Percentiles rank a stretch among this genome's conserved stretches.
These are phyloP conservation scores for Chrysanthemum seticuspe DNA, from an alignment of 129 eudicot species.

Conservation along the genomic window DNA sequence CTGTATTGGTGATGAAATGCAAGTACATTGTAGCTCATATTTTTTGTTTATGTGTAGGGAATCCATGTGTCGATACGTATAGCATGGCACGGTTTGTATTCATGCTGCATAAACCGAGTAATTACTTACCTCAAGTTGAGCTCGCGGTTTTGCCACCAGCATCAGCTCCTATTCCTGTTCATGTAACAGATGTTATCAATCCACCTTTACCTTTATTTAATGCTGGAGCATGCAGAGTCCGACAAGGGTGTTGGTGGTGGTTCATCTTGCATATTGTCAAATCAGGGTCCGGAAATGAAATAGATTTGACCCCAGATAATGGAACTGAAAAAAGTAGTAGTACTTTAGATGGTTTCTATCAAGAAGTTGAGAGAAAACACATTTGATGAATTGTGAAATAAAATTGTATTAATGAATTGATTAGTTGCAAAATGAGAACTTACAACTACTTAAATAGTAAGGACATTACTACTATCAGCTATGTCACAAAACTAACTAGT, in stretches of 20 bases:
- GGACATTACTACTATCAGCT: too few species aligned
- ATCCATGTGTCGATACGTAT: constrained; percentile 46
- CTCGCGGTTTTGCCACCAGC: constrained; percentile 51
- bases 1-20: background rate
- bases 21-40: background rate
- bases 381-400: too few species aligned
- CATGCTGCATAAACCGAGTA: constrained; percentile 42
- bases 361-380: too few species aligned
- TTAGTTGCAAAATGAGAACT: too few species aligned
- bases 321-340: too few species aligned
- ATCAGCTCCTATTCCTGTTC: constrained; percentile 46
- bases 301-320: too few species aligned
- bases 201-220: constrained; percentile 69
- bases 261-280: too few species aligned
- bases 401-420: too few species aligned
- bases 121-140: constrained; percentile 22
- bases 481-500: too few species aligned
- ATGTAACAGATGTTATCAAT: constrained; percentile 44
- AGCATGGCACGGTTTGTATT: constrained; percentile 24
- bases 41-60: constrained; percentile 37
- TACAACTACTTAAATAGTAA: too few species aligned
- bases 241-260: background rate
- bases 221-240: constrained; percentile 16
- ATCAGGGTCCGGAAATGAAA: too few species aligned
- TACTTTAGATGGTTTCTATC: too few species aligned